Percentiles rank a stretch among this genome's conserved stretches.
Evolutionary conservation across 306 rosid species (phyloP).

Genomic region (Crataegus laevigata): DNA sequence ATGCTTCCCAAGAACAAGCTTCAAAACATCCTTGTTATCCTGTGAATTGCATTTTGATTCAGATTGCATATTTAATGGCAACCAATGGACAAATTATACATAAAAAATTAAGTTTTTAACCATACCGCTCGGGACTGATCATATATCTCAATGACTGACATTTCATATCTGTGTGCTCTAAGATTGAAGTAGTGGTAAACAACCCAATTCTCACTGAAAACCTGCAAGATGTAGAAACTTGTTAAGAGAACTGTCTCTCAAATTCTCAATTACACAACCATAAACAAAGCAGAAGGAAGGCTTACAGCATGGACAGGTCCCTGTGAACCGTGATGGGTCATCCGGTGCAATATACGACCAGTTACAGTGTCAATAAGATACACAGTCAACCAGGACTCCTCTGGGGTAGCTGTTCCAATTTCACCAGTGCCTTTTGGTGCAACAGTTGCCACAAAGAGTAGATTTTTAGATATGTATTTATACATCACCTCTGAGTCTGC

Average conservation of each 20-base stretch:
- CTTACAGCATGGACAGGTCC: constrained; percentile 96
- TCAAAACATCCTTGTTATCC: constrained; percentile 93
- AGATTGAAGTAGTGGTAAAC: constrained; percentile 97
- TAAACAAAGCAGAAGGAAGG: constrained; percentile 17
- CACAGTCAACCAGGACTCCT: constrained; percentile 81
- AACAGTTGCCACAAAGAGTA: constrained; percentile 86
- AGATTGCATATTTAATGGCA: background rate
- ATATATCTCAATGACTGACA: constrained; percentile 90
- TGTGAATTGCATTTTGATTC: constrained; percentile 31
- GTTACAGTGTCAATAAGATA: constrained; percentile 82
- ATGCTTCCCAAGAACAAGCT: constrained; percentile 91
- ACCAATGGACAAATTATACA: background rate
- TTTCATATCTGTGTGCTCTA: constrained; percentile 96
- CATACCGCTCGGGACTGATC: constrained; percentile 97
- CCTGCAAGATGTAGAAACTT: constrained; percentile 42
- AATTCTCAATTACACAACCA: background rate
- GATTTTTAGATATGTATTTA: constrained; percentile 70
- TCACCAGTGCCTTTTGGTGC: constrained; percentile 83
- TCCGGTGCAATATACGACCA: constrained; percentile 85
- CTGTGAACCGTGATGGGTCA: constrained; percentile 91
- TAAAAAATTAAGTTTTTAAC: constrained; percentile 16
- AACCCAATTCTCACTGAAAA: constrained; percentile 98
- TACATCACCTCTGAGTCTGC: constrained; percentile 88
- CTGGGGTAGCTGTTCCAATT: constrained; percentile 80
- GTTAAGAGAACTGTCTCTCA: constrained; percentile 13